Evolutionary conservation across 2,329 filamentous ascomycete species (phyloP).

Genomic region (Ophiostoma australiae): DNA sequence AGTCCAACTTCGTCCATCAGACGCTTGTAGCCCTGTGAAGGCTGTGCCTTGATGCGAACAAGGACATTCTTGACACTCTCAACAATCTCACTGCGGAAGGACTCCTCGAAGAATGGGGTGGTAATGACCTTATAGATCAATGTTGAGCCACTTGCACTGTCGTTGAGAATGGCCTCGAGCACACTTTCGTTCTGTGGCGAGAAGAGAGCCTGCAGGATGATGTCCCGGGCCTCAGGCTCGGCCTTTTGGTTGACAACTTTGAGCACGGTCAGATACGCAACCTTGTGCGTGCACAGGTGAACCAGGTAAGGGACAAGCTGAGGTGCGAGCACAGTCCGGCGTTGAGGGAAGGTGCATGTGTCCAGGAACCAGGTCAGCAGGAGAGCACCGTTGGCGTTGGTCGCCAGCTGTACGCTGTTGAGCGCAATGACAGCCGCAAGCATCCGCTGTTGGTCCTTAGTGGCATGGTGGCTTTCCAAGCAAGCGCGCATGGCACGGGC

Average conservation of each 20-base stretch:
- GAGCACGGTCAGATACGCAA: constrained; percentile 91
- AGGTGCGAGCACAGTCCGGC: constrained; percentile 85
- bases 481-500: constrained; percentile 95
- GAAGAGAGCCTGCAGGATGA: constrained; percentile 84
- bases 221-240: constrained; percentile 86
- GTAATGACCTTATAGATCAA: constrained; percentile 98
- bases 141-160: constrained; percentile 87
- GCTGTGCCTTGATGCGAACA: constrained; percentile 83
- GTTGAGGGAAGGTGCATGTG: constrained; percentile 90
- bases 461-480: constrained; percentile 89
- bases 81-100: constrained; percentile 77
- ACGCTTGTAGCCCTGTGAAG: constrained; percentile 93
- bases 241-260: constrained; percentile 98
- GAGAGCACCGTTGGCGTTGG: constrained; percentile 90
- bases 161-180: constrained; percentile 82
- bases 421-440: constrained; percentile 92
- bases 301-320: constrained; percentile 88
- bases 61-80: constrained; percentile 90
- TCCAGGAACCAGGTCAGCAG: constrained; percentile 97
- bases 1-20: constrained; percentile 97
- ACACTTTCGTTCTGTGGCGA: constrained; percentile 82
- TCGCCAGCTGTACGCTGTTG: constrained; percentile 92
- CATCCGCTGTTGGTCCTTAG: constrained; percentile 92
- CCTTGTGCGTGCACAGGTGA: constrained; percentile 96
- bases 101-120: constrained; percentile 94